phyloP scores from a whole-genome alignment of 768 basidiomycete genomes.

The Phaeolepiota aurea region DNA sequence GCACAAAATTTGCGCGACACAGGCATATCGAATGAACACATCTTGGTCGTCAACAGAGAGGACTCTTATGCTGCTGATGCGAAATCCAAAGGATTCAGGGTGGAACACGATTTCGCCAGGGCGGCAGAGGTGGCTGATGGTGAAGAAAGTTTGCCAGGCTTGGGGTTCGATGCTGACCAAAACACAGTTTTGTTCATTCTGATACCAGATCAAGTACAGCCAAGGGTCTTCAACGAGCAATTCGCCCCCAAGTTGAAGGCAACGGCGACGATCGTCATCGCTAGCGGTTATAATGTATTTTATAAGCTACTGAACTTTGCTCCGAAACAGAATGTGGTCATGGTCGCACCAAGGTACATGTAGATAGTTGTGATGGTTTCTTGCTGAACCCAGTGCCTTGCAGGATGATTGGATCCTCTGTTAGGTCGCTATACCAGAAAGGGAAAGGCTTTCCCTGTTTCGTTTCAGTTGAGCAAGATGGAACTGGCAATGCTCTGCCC shows the following conservation, averaged over 20 bases:
- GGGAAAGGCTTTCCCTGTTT: constrained; percentile 59
- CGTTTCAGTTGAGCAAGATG: constrained; percentile 57
- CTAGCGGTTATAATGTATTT: constrained; percentile 61
- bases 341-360: constrained; percentile 54
- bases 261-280: constrained; percentile 42
- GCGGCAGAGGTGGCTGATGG: constrained; percentile 50
- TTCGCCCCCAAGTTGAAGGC: constrained; percentile 43
- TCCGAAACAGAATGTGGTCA: constrained; percentile 47
- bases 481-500: constrained; percentile 35
- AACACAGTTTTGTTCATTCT: constrained; percentile 47
- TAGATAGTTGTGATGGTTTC: not conserved
- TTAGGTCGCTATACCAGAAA: constrained; percentile 51
- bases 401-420: constrained; percentile 63
- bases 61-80: constrained; percentile 54
- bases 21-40: constrained; percentile 53
- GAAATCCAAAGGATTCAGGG: constrained; percentile 45
- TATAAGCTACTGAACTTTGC: constrained; percentile 49
- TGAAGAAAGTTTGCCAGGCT: constrained; percentile 13
- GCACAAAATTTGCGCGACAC: constrained; percentile 60
- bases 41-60: constrained; percentile 48
- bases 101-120: constrained; percentile 47
- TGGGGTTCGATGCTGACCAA: not conserved
- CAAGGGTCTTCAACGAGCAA: constrained; percentile 49
- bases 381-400: not conserved
- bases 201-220: constrained; percentile 59